A percentile compares a stretch with the other conserved stretches of the same genome.
phyloP scores from a whole-genome alignment of 2,329 filamentous ascomycete genomes.

The Tothia fuscella region DNA sequence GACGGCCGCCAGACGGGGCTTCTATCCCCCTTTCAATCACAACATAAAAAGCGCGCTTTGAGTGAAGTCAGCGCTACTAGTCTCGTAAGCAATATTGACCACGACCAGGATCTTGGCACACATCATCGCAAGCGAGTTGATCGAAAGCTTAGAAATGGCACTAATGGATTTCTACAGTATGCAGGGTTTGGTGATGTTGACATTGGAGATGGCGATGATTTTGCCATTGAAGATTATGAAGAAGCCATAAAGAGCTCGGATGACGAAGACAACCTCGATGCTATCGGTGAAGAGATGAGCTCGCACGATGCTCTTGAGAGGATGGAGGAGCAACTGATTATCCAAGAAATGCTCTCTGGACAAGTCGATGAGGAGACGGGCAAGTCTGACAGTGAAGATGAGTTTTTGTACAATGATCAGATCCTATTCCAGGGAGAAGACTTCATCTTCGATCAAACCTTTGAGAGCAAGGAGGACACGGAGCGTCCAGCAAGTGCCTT shows the following conservation, averaged over 20 bases:
- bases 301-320: slow-evolving; percentile 69
- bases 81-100: slow-evolving; percentile 16
- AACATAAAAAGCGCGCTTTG: slow-evolving; percentile 26
- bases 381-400: slow-evolving; percentile 20
- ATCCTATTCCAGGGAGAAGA: slow-evolving; percentile 1
- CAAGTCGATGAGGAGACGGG: slow-evolving; percentile 21
- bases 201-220: slow-evolving; percentile 17
- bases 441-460: not conserved
- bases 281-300: slow-evolving; percentile 68
- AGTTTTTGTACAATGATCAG: slow-evolving; percentile 13
- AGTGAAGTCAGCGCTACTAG: slow-evolving; percentile 28
- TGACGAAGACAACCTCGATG: slow-evolving; percentile 57
- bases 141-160: slow-evolving; percentile 23
- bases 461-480: slow-evolving; percentile 1
- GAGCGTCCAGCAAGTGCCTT: slow-evolving; percentile 1
- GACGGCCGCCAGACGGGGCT: slow-evolving; percentile 17
- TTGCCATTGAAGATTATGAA: slow-evolving; percentile 10
- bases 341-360: slow-evolving; percentile 26
- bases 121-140: slow-evolving; percentile 28
- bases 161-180: slow-evolving; percentile 25
- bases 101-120: slow-evolving; percentile 5
- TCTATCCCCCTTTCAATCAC: slow-evolving; percentile 15
- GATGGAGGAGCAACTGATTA: slow-evolving; percentile 66
- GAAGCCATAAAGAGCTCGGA: slow-evolving; percentile 18
- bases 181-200: slow-evolving; percentile 21